Evolutionary conservation across 352 stramenopile genomes (phyloP), one percentile per base, ranked within the genome.

Genomic region (Phytophthora pluvialis): DNA sequence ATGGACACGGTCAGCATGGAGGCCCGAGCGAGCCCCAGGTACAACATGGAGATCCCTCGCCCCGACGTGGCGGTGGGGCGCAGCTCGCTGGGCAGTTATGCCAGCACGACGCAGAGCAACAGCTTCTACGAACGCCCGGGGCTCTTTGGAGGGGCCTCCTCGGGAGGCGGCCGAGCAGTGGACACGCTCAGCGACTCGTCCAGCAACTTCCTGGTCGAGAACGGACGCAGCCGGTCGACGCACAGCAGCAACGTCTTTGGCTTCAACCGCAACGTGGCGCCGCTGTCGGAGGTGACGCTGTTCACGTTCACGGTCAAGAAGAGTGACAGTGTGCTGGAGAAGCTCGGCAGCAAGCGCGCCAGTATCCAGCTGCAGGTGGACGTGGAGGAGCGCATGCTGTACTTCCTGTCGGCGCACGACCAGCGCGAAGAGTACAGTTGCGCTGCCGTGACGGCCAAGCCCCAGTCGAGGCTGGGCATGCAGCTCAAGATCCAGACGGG

Each of bases 301-400:
- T 93, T 90, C 59, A 90, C 87, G 7, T 96, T 96, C 58, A 94
- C 88, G 18, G 88, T 94, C 51, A 90, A 90, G 61, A 96, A 96
- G 53, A 87, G 81, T 7, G 88, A 96, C 70, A 91, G 77, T 42
- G 77, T 96, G 47, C 57, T 96, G 16, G 83, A 93, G 65, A 91
- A 93, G 47, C 64, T 94, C 5, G 83, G 84, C 16, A 91, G 81
- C 65, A 93, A 94, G 60, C 88, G 89, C 29, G 80, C 88, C 13
- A 91, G 84, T 43, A 91, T 96, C 49, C 86, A 91, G 63, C 58
- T 96, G 5, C 81, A 92, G 55, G 85, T 96, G 16, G 88, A 94
- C 56, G 85, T 88, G n/a, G 81, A 94, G 7, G 73, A 84, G 36
- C 83, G 88, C 15, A 94, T 92, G 80, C 75, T 96, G n/a, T 90